A percentile compares a stretch with the other conserved stretches of the same genome.
Evolutionary conservation across 164 flowering plant species (phyloP).

Genomic region (Amborella trichopoda): DNA sequence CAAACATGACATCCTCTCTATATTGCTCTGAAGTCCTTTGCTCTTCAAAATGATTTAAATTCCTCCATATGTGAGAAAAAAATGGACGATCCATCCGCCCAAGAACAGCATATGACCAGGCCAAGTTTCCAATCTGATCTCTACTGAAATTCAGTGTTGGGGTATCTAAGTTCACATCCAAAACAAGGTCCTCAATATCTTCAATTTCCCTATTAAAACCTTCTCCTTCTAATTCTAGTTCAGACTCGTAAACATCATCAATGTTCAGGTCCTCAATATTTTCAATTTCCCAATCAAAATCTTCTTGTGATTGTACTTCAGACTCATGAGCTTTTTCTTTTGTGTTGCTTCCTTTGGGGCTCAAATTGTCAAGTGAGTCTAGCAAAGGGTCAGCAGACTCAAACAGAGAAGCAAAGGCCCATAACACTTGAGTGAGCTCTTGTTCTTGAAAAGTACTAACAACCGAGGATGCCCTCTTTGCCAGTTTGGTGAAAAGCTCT

Average conservation of each 20-base stretch:
- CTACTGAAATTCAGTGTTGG: constrained; percentile 43
- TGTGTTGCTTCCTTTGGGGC: no score
- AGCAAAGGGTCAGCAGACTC: constrained; percentile 71
- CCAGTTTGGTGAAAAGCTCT: constrained; percentile 50
- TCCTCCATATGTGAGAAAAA: constrained; percentile 66
- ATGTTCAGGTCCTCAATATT: no score
- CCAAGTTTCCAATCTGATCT: constrained; percentile 82
- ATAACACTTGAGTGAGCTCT: constrained; percentile 83
- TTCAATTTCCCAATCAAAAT: no score
- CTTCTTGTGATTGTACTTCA: no score
- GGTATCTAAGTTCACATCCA: constrained; percentile 11
- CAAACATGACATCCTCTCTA: constrained; percentile 85
- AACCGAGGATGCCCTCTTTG: constrained; percentile 60
- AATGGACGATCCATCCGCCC: constrained; percentile 61
- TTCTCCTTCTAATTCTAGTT: no score
- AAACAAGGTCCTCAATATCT: constrained; percentile 9
- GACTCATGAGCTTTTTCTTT: no score
- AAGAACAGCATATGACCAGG: constrained; percentile 96
- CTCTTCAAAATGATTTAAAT: constrained; percentile 52
- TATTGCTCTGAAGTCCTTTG: constrained; percentile 67
- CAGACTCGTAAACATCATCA: no score
- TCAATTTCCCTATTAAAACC: constrained; percentile 6
- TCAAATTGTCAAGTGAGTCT: constrained; percentile 57
- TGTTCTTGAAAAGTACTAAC: constrained; percentile 58
- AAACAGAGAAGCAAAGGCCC: constrained; percentile 90